Evolutionary conservation across 495 filamentous ascomycete species (phyloP).

Genomic region (Penicillium chermesinum): DNA sequence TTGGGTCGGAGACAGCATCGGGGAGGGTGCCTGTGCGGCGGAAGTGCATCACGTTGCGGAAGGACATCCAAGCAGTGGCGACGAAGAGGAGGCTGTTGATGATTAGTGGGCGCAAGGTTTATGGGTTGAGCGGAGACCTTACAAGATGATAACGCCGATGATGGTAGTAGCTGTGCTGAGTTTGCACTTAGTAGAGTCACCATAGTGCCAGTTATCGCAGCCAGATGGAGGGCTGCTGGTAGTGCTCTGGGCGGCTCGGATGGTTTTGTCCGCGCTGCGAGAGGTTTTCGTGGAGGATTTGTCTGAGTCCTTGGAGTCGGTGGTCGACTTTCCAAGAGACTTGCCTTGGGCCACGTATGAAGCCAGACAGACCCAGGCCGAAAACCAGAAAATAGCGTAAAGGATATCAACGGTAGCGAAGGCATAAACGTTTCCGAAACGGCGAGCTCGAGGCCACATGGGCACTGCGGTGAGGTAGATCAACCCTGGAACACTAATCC

Average conservation of each 20-base stretch:
- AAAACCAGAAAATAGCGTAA: slow-evolving; percentile 77
- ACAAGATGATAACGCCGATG: slow-evolving; percentile 79
- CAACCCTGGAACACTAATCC: slow-evolving; percentile 74
- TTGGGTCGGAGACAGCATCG: slow-evolving; percentile 53
- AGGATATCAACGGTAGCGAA: slow-evolving; percentile 70
- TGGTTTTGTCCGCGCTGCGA: neutral
- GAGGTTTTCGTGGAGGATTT: slow-evolving; percentile 20
- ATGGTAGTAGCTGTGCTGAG: slow-evolving; percentile 75
- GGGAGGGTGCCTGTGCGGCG: slow-evolving; percentile 70
- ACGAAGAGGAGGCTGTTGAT: slow-evolving; percentile 64
- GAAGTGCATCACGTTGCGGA: slow-evolving; percentile 75
- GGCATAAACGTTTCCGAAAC: slow-evolving; percentile 76
- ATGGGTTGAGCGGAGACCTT: slow-evolving; percentile 28
- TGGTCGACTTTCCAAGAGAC: slow-evolving; percentile 32
- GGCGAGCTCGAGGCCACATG: slow-evolving; percentile 73
- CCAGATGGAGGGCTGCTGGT: slow-evolving; percentile 26
- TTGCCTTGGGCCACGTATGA: slow-evolving; percentile 56
- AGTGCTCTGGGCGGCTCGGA: slow-evolving; percentile 3
- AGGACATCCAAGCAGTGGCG: slow-evolving; percentile 65
- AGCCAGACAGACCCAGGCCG: slow-evolving; percentile 72
- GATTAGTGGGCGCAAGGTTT: slow-evolving; percentile 9
- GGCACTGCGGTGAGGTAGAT: slow-evolving; percentile 81
- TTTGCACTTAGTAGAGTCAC: slow-evolving; percentile 54
- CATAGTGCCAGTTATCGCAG: slow-evolving; percentile 52
- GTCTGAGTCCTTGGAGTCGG: slow-evolving; percentile 1